These are phyloP conservation scores for Aspergillus unguis DNA, from an alignment of 2,329 filamentous ascomycete species.

Conservation along the genomic window DNA sequence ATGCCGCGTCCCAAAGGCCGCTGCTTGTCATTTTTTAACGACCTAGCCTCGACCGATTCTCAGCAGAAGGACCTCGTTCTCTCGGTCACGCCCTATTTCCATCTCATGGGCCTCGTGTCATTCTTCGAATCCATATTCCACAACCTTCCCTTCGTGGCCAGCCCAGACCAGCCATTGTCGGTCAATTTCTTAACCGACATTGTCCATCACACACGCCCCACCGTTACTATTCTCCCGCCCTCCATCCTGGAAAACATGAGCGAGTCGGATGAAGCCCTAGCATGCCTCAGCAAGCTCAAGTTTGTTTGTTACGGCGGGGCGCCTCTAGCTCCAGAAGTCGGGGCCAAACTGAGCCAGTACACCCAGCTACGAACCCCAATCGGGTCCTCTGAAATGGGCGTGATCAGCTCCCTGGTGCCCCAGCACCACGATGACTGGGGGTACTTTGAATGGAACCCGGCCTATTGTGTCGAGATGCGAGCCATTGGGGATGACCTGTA, in stretches of 20 bases:
- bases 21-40: not conserved
- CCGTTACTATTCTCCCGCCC: not conserved
- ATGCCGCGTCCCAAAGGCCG: too few species aligned
- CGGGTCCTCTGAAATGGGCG: not conserved
- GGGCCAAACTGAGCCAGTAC: not conserved
- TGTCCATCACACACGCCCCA: not conserved
- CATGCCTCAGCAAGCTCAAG: not conserved
- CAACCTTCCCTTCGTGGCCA: not conserved
- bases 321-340: not conserved
- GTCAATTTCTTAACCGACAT: not conserved
- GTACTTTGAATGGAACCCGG: not conserved
- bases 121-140: not conserved
- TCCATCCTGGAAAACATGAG: not conserved
- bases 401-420: not conserved
- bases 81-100: not conserved
- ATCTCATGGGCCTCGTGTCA: not conserved
- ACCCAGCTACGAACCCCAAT: too few species aligned
- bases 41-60: not conserved
- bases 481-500: not conserved
- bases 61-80: not conserved
- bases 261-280: not conserved
- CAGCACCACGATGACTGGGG: not conserved
- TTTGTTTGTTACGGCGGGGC: not conserved
- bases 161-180: not conserved
- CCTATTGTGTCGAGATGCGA: not conserved